Conservation (phyloP, 306 rosid genomes). For the Citrullus mucosospermus region DNA sequence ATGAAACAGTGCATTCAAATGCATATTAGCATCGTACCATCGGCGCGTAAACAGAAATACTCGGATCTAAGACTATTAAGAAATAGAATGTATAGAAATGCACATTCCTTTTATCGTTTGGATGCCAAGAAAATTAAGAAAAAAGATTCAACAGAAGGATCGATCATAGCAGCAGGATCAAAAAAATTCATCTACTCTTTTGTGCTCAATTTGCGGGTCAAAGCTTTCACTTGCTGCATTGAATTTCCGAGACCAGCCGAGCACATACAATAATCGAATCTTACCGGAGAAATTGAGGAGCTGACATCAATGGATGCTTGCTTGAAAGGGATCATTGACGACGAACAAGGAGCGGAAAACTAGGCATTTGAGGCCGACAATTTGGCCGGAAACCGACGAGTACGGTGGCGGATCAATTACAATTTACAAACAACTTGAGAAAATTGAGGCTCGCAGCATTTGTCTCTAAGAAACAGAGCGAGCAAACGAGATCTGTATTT, state of each 20-base stretch:
- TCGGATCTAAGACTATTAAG: background rate
- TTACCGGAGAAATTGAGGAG: conserved; percentile 1
- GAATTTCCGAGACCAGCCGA: background rate
- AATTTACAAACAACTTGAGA: background rate
- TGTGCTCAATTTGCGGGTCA: background rate
- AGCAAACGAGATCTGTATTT: conserved; percentile 5
- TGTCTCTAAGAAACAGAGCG: background rate
- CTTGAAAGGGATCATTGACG: background rate
- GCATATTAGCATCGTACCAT: background rate
- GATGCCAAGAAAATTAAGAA: background rate
- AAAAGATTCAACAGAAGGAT: background rate
- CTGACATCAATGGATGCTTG: background rate
- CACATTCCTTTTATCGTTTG: background rate
- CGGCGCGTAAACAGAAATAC: background rate
- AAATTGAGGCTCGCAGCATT: conserved; percentile 7
- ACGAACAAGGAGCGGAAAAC: background rate
- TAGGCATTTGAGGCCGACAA: background rate
- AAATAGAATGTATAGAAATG: background rate
- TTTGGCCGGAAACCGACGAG: background rate
- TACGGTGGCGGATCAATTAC: conserved; percentile 5
- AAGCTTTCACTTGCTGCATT: background rate
- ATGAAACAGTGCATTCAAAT: conserved; percentile 2
- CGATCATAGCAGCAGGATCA: background rate
- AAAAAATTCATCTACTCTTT: background rate
- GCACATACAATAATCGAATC: background rate